Evolutionary conservation across 2,329 filamentous ascomycete species (phyloP).

Genomic region (Cordyceps tenuipes): DNA sequence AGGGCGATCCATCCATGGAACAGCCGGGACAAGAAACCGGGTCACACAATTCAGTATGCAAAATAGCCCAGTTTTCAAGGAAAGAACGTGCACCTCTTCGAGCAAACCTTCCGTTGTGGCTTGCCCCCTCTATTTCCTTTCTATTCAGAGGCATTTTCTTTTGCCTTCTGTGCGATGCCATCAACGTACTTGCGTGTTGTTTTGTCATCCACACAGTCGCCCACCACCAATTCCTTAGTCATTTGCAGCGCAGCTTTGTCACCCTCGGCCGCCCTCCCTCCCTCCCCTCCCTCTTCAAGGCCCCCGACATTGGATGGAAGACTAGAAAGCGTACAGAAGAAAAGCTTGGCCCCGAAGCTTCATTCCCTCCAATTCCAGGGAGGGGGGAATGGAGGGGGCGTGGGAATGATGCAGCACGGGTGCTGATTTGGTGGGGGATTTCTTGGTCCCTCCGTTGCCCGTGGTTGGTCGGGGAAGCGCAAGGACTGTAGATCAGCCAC

Average conservation of each 20-base stretch:
- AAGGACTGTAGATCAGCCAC: background rate
- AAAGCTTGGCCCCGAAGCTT: background rate
- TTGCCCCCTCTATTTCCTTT: no score
- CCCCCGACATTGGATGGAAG: background rate
- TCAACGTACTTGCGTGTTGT: background rate
- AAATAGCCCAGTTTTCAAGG: no score
- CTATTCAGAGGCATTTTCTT: no score
- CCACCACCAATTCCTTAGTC: background rate
- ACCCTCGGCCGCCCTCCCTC: background rate
- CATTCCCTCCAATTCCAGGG: no score
- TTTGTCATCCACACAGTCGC: background rate
- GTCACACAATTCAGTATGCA: background rate
- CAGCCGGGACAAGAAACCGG: background rate
- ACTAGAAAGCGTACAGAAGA: background rate
- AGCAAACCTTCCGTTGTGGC: no score
- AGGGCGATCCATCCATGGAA: background rate
- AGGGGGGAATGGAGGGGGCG: background rate
- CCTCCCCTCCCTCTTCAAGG: background rate
- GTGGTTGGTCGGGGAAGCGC: constrained; percentile 5
- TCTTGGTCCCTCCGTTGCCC: background rate
- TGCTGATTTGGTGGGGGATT: background rate
- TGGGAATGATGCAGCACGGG: background rate
- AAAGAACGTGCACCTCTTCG: background rate
- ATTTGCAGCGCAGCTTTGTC: background rate
- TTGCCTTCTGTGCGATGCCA: background rate